phyloP scores from a whole-genome alignment of 1,284 basidiomycete genomes.

The Puccinia coronata region DNA sequence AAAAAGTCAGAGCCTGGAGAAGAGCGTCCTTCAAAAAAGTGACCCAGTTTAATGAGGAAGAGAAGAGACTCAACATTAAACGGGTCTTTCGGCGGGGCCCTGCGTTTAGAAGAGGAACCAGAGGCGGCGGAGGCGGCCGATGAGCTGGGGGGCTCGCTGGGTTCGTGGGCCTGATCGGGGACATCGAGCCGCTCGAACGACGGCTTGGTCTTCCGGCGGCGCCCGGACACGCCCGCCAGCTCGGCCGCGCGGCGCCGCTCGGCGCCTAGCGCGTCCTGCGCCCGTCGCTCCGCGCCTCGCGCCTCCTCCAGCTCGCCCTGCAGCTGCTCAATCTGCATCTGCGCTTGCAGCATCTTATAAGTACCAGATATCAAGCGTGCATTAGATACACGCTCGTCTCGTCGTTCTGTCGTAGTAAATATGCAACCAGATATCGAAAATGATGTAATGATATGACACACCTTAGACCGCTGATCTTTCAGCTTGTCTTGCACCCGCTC shows the following conservation, averaged over 20 bases:
- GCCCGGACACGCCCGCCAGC: neutral
- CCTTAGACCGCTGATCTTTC: slow-evolving; percentile 35
- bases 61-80: slow-evolving; percentile 4
- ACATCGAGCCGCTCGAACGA: neutral
- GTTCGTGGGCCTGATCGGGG: neutral
- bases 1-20: too few species aligned
- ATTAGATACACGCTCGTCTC: neutral
- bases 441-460: slow-evolving; percentile 1
- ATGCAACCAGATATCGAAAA: neutral
- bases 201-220: slow-evolving; percentile 2
- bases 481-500: slow-evolving; percentile 46
- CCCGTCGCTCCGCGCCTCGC: neutral
- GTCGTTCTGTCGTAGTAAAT: neutral
- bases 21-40: too few species aligned
- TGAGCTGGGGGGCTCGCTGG: slow-evolving; percentile 5
- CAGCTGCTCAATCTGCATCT: slow-evolving; percentile 27
- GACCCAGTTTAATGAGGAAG: neutral
- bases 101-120: neutral
- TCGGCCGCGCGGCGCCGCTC: slow-evolving; percentile 1
- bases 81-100: neutral
- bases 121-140: slow-evolving; percentile 4
- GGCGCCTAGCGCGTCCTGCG: neutral
- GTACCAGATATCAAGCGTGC: neutral
- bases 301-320: slow-evolving; percentile 17
- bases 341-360: slow-evolving; percentile 31